Base-by-base conservation (phyloP, 768 basidiomycete genomes). In the Butyriboletus loyo region DNA sequence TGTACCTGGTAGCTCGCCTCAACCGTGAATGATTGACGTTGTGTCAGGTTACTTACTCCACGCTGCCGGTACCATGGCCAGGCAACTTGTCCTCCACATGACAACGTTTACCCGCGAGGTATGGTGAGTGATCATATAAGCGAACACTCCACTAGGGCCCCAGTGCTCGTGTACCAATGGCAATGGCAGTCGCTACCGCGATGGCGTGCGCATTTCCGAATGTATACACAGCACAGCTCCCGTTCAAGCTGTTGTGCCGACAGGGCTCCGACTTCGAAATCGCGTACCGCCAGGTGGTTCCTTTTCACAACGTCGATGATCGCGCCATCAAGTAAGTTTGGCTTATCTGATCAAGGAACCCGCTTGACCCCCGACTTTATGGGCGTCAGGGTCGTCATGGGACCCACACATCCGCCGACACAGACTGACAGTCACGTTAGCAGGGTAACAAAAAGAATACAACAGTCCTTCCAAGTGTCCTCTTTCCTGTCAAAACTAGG, bases 41-140 rank as follows among this genome's bases (percentile, higher is more conserved):
- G 51, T 25, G 24, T 32, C 39, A 19, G 51, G 37, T 44, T 41
- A 34, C 59, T 56, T 51, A 61, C 64, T 68, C 62, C 68, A 66
- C 27, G 48, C 49, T 57, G 45, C 51, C 41, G 66, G 68, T 64
- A 51, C 56, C 56, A 44, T 44, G 15, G 40, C 46, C 49, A 56
- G 59, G 56, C 39, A 62, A 53, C 43, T 34, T 14, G 38, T 47
- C 28, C 35, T 53, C 61, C 61, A 61, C 63, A 50, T 46, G 44
- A 55, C 50, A 49, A 52, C 27, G 21, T 49, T 47, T 5, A 36
- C 35, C 49, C 43, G 14, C 47, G 46, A 44, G 44, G 49, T 40
- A 34, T 37, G 13, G 43, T 19, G 21, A 28, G 13, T 10, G 44
- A 43, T 56, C 48, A 34, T 46, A 32, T 50, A 54, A 42, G 39